Evolutionary conservation across 1,139 yeast species (phyloP).

Genomic region (Wickerhamomyces sp.): DNA sequence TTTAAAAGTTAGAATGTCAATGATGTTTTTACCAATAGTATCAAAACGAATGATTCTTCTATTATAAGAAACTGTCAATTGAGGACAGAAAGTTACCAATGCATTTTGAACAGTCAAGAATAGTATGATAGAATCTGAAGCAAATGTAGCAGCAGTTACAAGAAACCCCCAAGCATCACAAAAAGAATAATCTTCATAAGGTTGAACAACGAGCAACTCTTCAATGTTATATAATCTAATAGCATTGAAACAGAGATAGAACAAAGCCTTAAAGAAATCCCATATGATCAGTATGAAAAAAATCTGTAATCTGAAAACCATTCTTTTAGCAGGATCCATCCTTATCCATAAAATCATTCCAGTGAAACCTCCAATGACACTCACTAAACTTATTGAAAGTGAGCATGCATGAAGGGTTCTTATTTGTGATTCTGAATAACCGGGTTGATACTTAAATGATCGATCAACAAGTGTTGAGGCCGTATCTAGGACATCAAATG

Average conservation of each 20-base stretch:
- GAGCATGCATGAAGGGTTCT: constrained; percentile 7
- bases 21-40: constrained; percentile 4
- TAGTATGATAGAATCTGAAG: constrained; percentile 15
- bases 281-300: constrained; percentile 11
- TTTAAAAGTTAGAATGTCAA: neutral
- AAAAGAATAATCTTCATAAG: constrained; percentile 1
- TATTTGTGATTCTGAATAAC: constrained; percentile 3
- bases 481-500: too few species aligned
- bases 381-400: constrained; percentile 8
- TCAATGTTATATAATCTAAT: constrained; percentile 3
- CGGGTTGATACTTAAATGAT: neutral
- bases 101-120: constrained; percentile 18
- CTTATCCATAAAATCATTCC: constrained; percentile 16
- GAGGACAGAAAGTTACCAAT: constrained; percentile 15
- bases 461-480: neutral
- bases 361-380: constrained; percentile 12
- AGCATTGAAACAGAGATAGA: constrained; percentile 8
- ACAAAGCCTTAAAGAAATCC: constrained; percentile 17
- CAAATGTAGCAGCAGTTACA: constrained; percentile 6
- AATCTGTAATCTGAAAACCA: constrained; percentile 18
- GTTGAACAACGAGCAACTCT: neutral
- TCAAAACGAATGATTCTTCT: constrained; percentile 8
- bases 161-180: constrained; percentile 20
- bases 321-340: constrained; percentile 18
- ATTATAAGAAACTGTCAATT: constrained; percentile 6